Evolutionary conservation across 2,329 filamentous ascomycete species (phyloP).

Genomic region (Cordyceps javanica): DNA sequence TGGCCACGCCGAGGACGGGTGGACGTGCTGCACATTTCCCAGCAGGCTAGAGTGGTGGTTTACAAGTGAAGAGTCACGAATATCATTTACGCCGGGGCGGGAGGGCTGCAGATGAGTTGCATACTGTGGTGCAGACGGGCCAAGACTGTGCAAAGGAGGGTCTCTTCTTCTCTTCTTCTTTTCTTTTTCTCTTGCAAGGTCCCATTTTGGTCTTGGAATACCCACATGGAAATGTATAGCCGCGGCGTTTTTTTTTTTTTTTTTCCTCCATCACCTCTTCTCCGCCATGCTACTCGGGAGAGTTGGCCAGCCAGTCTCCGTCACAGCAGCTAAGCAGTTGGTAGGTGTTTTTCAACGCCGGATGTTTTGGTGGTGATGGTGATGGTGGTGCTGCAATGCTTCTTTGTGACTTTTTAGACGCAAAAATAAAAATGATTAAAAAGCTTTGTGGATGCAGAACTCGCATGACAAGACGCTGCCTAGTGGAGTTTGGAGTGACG

Average conservation of each 20-base stretch:
- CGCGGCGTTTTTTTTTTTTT: background rate
- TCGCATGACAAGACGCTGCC: background rate
- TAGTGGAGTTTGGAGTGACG: background rate
- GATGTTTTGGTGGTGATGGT: too few relatives aligned
- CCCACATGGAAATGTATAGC: conserved; percentile 1
- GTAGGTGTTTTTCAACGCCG: too few relatives aligned
- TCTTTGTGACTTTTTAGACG: too few relatives aligned
- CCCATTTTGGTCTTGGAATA: too few relatives aligned
- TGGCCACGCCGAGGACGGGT: background rate
- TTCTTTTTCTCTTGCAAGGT: background rate
- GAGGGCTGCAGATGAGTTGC: background rate
- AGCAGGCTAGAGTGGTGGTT: conserved; percentile 9
- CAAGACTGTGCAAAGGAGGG: background rate
- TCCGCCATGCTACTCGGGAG: background rate
- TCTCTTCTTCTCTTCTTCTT: too few relatives aligned
- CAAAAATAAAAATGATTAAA: too few relatives aligned
- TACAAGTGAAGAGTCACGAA: conserved; percentile 2
- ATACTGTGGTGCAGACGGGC: background rate
- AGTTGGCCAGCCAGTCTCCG: too few relatives aligned
- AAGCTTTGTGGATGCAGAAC: too few relatives aligned
- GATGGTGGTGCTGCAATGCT: too few relatives aligned
- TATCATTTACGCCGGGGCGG: background rate
- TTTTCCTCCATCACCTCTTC: background rate
- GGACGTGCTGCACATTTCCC: background rate
- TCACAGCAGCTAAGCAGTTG: too few relatives aligned